These are phyloP conservation scores for Spergularia marina DNA, from an alignment of 148 eudicot genomes.

Conservation along the genomic window DNA sequence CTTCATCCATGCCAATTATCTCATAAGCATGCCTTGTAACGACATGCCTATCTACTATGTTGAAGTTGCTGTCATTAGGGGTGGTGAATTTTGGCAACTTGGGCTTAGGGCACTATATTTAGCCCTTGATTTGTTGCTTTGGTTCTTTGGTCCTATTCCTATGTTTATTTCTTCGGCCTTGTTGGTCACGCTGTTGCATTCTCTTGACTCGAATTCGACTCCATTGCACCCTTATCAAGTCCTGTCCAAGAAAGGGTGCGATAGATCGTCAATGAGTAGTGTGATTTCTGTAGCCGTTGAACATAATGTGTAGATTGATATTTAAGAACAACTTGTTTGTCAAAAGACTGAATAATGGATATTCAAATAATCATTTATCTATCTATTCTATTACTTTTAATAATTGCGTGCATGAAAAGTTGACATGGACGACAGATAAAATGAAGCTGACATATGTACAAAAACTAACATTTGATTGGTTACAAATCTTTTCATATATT, in stretches of 20 bases:
- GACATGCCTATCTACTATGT: conserved; percentile 41
- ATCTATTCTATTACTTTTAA: too few relatives aligned
- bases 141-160: conserved; percentile 88
- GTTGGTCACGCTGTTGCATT: conserved; percentile 48
- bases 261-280: neutral
- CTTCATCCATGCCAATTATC: conserved; percentile 66
- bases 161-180: conserved; percentile 55
- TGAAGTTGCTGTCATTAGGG: conserved; percentile 53
- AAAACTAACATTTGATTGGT: too few relatives aligned
- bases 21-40: conserved; percentile 47
- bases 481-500: too few relatives aligned
- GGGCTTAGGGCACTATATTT: conserved; percentile 73
- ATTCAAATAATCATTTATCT: too few relatives aligned
- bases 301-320: neutral
- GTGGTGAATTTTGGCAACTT: conserved; percentile 71
- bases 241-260: neutral
- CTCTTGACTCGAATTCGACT: conserved; percentile 50
- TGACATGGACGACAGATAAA: too few relatives aligned
- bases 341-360: too few relatives aligned
- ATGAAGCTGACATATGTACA: too few relatives aligned
- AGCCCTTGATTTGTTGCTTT: conserved; percentile 55
- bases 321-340: too few relatives aligned
- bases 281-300: neutral
- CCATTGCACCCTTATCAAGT: conserved; percentile 43
- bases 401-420: too few relatives aligned